These are phyloP conservation scores for Rosa rugosa DNA, from an alignment of 306 rosid species.

Conservation along the genomic window DNA sequence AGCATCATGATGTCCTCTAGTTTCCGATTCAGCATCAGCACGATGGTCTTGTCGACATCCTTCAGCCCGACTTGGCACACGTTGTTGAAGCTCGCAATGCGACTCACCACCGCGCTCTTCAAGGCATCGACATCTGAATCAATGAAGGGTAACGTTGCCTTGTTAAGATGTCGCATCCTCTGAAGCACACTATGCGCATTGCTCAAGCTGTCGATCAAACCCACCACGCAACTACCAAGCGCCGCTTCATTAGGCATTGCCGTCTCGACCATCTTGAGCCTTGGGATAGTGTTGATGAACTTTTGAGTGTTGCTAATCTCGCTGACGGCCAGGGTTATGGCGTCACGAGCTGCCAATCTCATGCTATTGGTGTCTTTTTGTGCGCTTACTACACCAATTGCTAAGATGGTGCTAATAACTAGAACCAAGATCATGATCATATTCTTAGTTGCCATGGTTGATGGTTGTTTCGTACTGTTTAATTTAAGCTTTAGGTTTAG, in stretches of 20 bases:
- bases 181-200: background rate
- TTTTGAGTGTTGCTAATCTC: constrained; percentile 11
- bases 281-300: constrained; percentile 9
- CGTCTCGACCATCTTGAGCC: background rate
- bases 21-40: constrained; percentile 24
- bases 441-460: constrained; percentile 22
- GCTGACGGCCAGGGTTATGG: constrained; percentile 13
- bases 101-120: background rate
- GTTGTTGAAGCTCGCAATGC: constrained; percentile 11
- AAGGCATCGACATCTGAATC: background rate
- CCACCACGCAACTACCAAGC: constrained; percentile 19
- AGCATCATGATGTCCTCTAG: constrained; percentile 27
- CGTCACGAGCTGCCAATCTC: constrained; percentile 19
- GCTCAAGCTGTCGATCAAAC: constrained; percentile 8
- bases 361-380: background rate
- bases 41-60: constrained; percentile 24
- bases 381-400: background rate
- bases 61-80: constrained; percentile 11
- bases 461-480: background rate
- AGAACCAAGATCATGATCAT: constrained; percentile 13
- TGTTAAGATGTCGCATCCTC: constrained; percentile 7
- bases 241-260: background rate
- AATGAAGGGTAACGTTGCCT: background rate
- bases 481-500: background rate
- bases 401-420: constrained; percentile 2